Evolutionary conservation across 1,139 yeast species (phyloP), one percentile per base, ranked within the genome.

Genomic region (Yamadazyma diddensiae): DNA sequence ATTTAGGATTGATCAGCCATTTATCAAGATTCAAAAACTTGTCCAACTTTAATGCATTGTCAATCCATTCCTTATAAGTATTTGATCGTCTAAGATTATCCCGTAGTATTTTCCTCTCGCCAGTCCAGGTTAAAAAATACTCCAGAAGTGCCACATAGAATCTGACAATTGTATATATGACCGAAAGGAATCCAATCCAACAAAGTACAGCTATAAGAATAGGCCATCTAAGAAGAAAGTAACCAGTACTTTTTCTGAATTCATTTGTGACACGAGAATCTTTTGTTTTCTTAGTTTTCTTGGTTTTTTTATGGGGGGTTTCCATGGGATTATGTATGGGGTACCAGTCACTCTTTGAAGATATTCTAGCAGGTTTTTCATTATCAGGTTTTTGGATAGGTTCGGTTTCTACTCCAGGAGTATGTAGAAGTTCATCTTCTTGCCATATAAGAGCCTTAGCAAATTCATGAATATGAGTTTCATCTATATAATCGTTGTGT

Each of bases 311-410:
- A 2, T 27, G 5, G 4, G 11, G 5, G 7, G 21, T 19, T 4
- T 20, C 9, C 24, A 3, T 14, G 15, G 22, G 4, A 8, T 14
- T 20, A 33, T 43, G 41, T 6, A 79, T 60, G 0, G 88, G 88
- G 13, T 73, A 73, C 90, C 88, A 81, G 51, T 82, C 88, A 42
- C 73, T 75, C 44, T 73, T 70, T 3, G 87, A 79, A 0, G 74
- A 53, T 31, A 82, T 79, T 45, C 66, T 43, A 33, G 50, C 59
- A 2, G 58, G 62, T 33, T 41, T 46, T n/a, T 25, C 15, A 15
- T 21, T 23, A 18, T 35, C 40, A 15, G 26, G 26, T 18, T 9
- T 18, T 18, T 18, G 20, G 9, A 9, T 18, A 6, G 4, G 6
- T 5, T n/a, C 26, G 7, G 22, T 19, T 4, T 30, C 21, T 24